Conservation (phyloP, 2,329 filamentous ascomycete genomes). For the Leptographium wingfieldii region DNA sequence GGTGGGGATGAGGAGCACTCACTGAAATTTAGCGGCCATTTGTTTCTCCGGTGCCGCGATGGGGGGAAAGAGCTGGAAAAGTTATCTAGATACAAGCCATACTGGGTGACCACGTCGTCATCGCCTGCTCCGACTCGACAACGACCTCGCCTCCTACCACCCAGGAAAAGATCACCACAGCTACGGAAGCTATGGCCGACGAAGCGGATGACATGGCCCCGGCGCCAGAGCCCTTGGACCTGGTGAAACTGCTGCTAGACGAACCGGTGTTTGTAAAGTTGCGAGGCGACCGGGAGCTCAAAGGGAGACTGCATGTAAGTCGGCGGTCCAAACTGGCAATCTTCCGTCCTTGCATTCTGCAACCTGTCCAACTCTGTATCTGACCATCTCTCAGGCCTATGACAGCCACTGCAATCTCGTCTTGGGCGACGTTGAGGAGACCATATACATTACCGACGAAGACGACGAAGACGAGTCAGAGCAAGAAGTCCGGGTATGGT, state of each 20-base stretch:
- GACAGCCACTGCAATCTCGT: slow-evolving; percentile 98
- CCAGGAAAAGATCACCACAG: background rate
- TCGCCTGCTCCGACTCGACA: background rate
- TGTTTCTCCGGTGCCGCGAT: background rate
- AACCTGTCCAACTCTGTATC: slow-evolving; percentile 19
- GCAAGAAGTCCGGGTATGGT: slow-evolving; percentile 50
- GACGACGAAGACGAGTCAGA: slow-evolving; percentile 57
- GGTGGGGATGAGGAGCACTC: background rate
- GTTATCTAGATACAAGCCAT: background rate
- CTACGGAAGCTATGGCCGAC: slow-evolving; percentile 56
- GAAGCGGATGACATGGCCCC: slow-evolving; percentile 58
- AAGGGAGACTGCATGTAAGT: slow-evolving; percentile 71
- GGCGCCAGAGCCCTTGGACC: slow-evolving; percentile 84
- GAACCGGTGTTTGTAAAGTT: slow-evolving; percentile 97
- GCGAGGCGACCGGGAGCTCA: slow-evolving; percentile 86
- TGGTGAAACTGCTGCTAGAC: slow-evolving; percentile 87
- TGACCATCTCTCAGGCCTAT: slow-evolving; percentile 55
- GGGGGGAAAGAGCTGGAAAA: background rate
- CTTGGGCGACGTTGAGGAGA: slow-evolving; percentile 92
- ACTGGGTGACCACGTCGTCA: background rate
- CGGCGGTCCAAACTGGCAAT: slow-evolving; percentile 26
- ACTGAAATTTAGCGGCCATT: background rate
- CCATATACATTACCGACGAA: slow-evolving; percentile 85
- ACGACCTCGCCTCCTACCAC: background rate
- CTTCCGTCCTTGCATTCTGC: background rate